Evolutionary conservation across 441 rosid species (phyloP), one percentile per base, ranked within the genome.

Genomic region (Pelargonium myrrhifolium): DNA sequence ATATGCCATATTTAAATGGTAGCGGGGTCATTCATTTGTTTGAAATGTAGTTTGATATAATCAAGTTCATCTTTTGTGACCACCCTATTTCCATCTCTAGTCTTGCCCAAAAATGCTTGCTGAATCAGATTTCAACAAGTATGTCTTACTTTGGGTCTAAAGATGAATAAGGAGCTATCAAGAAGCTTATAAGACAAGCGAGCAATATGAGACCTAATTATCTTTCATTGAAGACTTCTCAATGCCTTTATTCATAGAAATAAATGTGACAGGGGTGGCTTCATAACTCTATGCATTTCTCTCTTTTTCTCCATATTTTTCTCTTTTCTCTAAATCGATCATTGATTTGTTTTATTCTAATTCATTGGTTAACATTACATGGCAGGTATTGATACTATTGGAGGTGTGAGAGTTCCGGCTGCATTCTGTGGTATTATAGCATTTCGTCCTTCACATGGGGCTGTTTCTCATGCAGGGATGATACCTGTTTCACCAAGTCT

Each of bases 361-460:
- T 55, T 72, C 40, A 65, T 53, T 58, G 31, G 24, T 66, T 15
- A 35, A 39, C 56, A 73, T 61, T 73, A 68, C 69, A 45, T 79
- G 81, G 67, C 88, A 92, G 99, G 98, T 79, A 55, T 86, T 55
- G 99, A 94, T 72, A 78, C 96, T 20, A 79, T 88, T 72, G 99
- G 99, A 22, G 99, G 96, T 55, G 89, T 92, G 71, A 88, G 99
- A 80, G 81, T 94, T 68, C 97, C 99, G 61, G 92, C 98, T 43
- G 89, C 81, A 59, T 94, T 77, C 72, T 94, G 98, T 79, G 90
- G 97, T 64, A 65, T 89, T 68, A 72, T 92, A 68, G 99, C 98
- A 68, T 94, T 89, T 74, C 84, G 88, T 62, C 86, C 90, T 40
- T 92, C 98, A 9, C 80, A 86, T 72, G 95, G 97, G 49, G 85